phyloP scores from a whole-genome alignment of 2,329 filamentous ascomycete genomes.

The Phialocephala subalpina region DNA sequence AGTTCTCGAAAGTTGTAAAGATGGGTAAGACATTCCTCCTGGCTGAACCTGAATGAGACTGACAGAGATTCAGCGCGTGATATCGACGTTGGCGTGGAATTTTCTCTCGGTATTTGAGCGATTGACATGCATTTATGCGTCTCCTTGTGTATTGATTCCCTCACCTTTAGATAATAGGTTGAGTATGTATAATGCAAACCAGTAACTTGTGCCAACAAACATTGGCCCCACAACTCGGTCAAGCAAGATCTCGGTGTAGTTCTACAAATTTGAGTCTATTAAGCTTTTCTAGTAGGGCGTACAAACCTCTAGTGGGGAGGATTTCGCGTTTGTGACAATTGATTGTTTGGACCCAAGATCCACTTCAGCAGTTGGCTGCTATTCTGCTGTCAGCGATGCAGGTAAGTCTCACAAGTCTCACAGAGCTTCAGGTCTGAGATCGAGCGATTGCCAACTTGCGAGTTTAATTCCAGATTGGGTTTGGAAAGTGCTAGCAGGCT shows the following conservation, averaged over 20 bases:
- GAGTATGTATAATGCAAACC: constrained; percentile 44
- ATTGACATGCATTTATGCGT: constrained; percentile 31
- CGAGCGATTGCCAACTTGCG: background rate
- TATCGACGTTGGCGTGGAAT: constrained; percentile 96
- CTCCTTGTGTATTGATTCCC: constrained; percentile 45
- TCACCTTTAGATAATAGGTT: constrained; percentile 38
- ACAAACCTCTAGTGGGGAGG: too few species aligned
- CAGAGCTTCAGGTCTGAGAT: too few species aligned
- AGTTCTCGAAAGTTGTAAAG: constrained; percentile 99
- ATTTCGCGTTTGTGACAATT: too few species aligned
- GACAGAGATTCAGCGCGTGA: constrained; percentile 73
- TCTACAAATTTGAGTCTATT: too few species aligned
- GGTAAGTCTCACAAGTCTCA: too few species aligned
- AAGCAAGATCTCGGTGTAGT: background rate
- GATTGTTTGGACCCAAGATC: too few species aligned
- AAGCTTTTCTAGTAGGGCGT: too few species aligned
- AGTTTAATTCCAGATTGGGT: background rate
- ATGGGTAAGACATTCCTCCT: constrained; percentile 70
- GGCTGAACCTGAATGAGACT: constrained; percentile 19
- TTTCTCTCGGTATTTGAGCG: constrained; percentile 85
- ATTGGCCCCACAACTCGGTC: background rate
- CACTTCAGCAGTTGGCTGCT: too few species aligned
- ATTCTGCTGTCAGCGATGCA: too few species aligned
- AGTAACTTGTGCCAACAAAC: constrained; percentile 6
- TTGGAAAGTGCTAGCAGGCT: background rate